Conservation (phyloP, 495 filamentous ascomycete species). For the Eremomyces bilateralis region DNA sequence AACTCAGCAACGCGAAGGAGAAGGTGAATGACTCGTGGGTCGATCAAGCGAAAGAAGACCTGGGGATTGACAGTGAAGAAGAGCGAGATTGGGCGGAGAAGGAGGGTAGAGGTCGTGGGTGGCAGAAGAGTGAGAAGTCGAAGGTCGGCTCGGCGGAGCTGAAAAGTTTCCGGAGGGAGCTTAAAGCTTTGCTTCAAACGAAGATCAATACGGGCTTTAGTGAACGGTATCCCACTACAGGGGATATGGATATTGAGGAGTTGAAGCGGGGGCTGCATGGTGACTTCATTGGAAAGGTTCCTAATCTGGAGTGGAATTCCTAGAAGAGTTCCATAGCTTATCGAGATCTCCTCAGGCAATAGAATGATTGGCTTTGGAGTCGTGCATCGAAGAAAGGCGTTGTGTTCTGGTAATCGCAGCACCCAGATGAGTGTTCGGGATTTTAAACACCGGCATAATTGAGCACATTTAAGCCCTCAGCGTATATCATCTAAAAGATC, state of each 20-base stretch:
- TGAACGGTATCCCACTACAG: constrained; percentile 66
- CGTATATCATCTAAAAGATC: no score
- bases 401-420: no score
- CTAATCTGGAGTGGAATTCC: constrained; percentile 24
- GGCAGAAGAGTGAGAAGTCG: constrained; percentile 54
- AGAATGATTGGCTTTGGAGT: no score
- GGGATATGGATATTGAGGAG: constrained; percentile 61
- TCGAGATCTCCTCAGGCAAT: no score
- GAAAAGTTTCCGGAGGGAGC: constrained; percentile 33
- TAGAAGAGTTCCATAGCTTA: no score
- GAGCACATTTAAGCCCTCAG: no score
- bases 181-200: constrained; percentile 44
- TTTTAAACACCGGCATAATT: no score
- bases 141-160: constrained; percentile 50
- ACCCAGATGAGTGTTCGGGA: no score
- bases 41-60: constrained; percentile 64
- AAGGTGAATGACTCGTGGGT: constrained; percentile 70
- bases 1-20: constrained; percentile 68
- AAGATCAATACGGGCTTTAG: constrained; percentile 82
- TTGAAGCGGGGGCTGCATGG: constrained; percentile 38
- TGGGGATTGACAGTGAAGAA: constrained; percentile 79
- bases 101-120: constrained; percentile 41
- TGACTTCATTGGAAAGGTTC: constrained; percentile 41
- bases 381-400: no score
- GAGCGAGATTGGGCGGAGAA: constrained; percentile 33